Conservation (phyloP, 1,284 basidiomycete genomes). For the Cutaneotrichosporon sp. region DNA sequence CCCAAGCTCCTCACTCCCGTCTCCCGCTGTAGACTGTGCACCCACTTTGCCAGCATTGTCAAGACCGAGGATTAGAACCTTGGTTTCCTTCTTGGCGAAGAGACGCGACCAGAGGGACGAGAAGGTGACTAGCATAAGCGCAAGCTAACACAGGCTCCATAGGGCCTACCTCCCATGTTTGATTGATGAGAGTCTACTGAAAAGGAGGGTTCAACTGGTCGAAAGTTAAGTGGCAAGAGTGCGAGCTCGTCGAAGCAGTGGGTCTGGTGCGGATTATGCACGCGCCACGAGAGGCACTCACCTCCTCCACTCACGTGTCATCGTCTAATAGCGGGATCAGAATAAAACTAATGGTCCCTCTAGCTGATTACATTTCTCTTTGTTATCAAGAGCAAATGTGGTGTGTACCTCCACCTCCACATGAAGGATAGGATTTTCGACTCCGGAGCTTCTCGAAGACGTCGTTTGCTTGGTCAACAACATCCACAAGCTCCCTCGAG, state of each 20-base stretch:
- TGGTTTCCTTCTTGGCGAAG: constrained; percentile 52
- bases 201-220: no score
- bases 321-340: constrained; percentile 4
- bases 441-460: no score
- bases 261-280: no score
- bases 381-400: no score
- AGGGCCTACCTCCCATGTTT: constrained; percentile 28
- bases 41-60: constrained; percentile 53
- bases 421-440: neutral
- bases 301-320: no score
- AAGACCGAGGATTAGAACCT: constrained; percentile 50
- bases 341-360: neutral
- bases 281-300: no score
- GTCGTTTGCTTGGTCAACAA: no score
- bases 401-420: neutral
- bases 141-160: no score
- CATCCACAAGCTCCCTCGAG: no score
- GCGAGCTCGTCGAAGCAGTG: no score
- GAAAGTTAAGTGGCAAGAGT: no score
- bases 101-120: constrained; percentile 50
- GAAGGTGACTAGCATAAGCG: constrained; percentile 39
- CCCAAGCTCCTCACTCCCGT: neutral
- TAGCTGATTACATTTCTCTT: no score
- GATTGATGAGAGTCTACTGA: neutral
- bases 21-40: neutral